phyloP scores from a whole-genome alignment of 78 protist species.

The Bigelowiella natans region DNA sequence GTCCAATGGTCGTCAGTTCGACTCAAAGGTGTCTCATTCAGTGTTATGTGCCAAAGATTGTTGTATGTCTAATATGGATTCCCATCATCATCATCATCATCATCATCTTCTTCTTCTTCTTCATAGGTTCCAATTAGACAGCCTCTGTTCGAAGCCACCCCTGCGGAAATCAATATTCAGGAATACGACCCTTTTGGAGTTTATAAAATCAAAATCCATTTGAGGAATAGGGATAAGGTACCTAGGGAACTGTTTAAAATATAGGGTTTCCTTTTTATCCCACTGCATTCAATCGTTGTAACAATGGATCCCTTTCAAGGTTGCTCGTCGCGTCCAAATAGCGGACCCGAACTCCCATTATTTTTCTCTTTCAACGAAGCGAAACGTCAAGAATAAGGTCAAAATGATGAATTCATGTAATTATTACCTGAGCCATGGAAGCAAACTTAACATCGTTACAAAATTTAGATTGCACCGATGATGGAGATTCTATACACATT shows the following conservation, averaged over 20 bases:
- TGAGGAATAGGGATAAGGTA: slow-evolving; percentile 41
- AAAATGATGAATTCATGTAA: not conserved
- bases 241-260: too few species aligned
- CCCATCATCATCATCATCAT: too few species aligned
- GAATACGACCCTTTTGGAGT: slow-evolving; percentile 7
- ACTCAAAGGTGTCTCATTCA: not conserved
- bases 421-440: not conserved
- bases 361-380: slow-evolving; percentile 8
- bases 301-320: not conserved
- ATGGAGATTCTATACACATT: slow-evolving; percentile 34
- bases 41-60: not conserved
- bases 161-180: slow-evolving; percentile 29
- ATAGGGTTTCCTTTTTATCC: not conserved
- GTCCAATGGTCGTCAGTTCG: not conserved
- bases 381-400: not conserved
- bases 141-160: slow-evolving; percentile 50
- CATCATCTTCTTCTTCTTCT: too few species aligned
- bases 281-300: not conserved
- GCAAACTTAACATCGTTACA: not conserved
- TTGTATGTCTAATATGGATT: too few species aligned
- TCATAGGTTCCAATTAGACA: not conserved
- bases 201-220: not conserved
- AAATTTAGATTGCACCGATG: slow-evolving; percentile 42
- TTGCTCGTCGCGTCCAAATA: slow-evolving; percentile 34
- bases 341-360: not conserved